phyloP scores from a whole-genome alignment of 352 stramenopile species.

The Globisporangium uncinulatum region DNA sequence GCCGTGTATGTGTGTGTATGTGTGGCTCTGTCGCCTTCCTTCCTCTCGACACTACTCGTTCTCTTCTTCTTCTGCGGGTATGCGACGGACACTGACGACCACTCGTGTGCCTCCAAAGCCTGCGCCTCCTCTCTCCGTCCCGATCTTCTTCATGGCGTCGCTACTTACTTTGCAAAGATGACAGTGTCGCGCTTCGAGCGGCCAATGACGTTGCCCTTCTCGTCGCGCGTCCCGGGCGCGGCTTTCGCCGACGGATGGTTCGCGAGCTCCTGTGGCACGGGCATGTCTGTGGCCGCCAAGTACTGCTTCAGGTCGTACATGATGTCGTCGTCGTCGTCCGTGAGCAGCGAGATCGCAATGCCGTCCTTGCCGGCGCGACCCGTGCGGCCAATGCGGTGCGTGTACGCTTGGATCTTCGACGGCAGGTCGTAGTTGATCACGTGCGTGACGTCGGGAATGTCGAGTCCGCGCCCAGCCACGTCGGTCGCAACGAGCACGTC shows the following conservation, averaged over 20 bases:
- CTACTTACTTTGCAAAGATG: constrained; percentile 76
- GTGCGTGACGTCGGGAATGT: constrained; percentile 98
- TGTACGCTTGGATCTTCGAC: constrained; percentile 98
- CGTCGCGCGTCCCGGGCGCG: constrained; percentile 67
- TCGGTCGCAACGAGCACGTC: constrained; percentile 93
- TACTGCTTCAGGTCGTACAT: constrained; percentile 97
- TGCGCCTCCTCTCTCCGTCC: no score
- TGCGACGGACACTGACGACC: not conserved
- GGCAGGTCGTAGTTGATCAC: constrained; percentile 99
- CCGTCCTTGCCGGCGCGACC: constrained; percentile 96
- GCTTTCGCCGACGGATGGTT: constrained; percentile 92
- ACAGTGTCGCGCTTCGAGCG: constrained; percentile 84
- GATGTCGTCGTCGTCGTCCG: constrained; percentile 95
- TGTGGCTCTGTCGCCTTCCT: no score
- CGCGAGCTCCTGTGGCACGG: constrained; percentile 91
- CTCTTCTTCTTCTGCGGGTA: not conserved
- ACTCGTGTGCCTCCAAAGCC: not conserved
- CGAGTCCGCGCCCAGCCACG: constrained; percentile 94
- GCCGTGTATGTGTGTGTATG: not conserved
- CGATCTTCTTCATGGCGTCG: not conserved
- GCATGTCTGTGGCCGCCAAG: constrained; percentile 92
- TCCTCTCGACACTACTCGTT: no score
- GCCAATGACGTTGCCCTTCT: constrained; percentile 85
- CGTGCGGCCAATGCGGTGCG: constrained; percentile 97
- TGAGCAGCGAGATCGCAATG: constrained; percentile 97